Conservation (phyloP, 2,329 filamentous ascomycete genomes). For the Teratosphaeriaceae sp. region DNA sequence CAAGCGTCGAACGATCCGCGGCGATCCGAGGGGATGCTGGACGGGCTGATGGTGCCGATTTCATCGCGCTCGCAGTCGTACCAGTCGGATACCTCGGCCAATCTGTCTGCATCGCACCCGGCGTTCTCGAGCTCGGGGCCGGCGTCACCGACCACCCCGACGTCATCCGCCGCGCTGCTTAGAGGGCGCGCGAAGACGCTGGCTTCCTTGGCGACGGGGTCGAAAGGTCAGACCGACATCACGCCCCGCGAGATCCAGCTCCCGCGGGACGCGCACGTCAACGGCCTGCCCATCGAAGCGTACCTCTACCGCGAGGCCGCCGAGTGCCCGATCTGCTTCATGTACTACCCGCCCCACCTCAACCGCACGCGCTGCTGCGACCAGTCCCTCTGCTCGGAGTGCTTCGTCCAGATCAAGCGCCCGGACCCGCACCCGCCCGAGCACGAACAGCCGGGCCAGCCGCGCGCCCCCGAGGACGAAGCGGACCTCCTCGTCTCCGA, state of each 20-base stretch:
- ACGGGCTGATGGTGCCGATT: slow-evolving; percentile 73
- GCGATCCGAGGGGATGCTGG: slow-evolving; percentile 55
- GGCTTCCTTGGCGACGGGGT: slow-evolving; percentile 67
- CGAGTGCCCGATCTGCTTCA: slow-evolving; percentile 94
- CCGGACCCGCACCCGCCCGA: slow-evolving; percentile 86
- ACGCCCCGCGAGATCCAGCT: slow-evolving; percentile 71
- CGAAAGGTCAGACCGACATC: slow-evolving; percentile 62
- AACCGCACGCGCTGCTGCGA: slow-evolving; percentile 95
- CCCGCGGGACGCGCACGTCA: slow-evolving; percentile 78
- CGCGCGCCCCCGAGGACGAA: slow-evolving; percentile 36
- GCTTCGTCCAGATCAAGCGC: slow-evolving; percentile 97
- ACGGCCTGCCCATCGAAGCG: slow-evolving; percentile 89
- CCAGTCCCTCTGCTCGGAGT: slow-evolving; percentile 94
- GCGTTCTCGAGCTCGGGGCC: slow-evolving; percentile 50
- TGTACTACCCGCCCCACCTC: slow-evolving; percentile 90
- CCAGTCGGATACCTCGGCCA: slow-evolving; percentile 63
- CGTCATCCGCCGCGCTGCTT: slow-evolving; percentile 51
- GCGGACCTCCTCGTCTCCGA: slow-evolving; percentile 74
- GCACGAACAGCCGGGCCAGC: slow-evolving; percentile 37
- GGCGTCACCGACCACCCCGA: slow-evolving; percentile 37
- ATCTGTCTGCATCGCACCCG: slow-evolving; percentile 53
- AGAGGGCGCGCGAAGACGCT: slow-evolving; percentile 84
- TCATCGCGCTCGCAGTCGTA: slow-evolving; percentile 68
- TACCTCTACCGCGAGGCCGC: slow-evolving; percentile 84
- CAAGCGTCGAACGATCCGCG: slow-evolving; percentile 35